Percentiles rank a stretch among this genome's conserved stretches.
Evolutionary conservation across 805 yeast species (phyloP).

Genomic region (Pichia heedii): DNA sequence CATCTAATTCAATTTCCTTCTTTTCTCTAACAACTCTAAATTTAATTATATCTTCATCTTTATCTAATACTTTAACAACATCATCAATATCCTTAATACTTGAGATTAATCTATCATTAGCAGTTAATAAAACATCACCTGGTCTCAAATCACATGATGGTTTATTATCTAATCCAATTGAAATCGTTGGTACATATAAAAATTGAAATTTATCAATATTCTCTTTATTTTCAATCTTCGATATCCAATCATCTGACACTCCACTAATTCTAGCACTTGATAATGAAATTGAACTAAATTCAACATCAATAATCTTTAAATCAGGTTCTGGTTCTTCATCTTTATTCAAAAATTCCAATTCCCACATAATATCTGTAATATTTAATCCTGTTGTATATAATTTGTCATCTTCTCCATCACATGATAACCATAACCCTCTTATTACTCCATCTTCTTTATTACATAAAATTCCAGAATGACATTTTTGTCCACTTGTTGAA

Average conservation of each 20-base stretch:
- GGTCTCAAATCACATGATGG: slow-evolving; percentile 32
- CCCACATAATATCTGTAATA: slow-evolving; percentile 51
- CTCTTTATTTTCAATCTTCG: slow-evolving; percentile 44
- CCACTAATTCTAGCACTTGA: slow-evolving; percentile 76
- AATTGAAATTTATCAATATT: slow-evolving; percentile 60
- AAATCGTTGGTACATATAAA: slow-evolving; percentile 59
- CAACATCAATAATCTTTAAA: slow-evolving; percentile 68
- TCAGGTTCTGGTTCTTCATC: slow-evolving; percentile 40
- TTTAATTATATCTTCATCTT: slow-evolving; percentile 25
- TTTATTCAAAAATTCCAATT: slow-evolving; percentile 43
- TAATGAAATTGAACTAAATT: slow-evolving; percentile 58
- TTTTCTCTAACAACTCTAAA: slow-evolving; percentile 69
- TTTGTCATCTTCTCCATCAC: slow-evolving; percentile 62
- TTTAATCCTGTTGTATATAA: slow-evolving; percentile 75
- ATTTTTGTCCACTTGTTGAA: slow-evolving; percentile 59
- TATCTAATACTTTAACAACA: slow-evolving; percentile 34
- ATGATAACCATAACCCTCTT: slow-evolving; percentile 79
- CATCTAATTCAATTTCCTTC: slow-evolving; percentile 48
- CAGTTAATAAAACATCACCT: slow-evolving; percentile 73
- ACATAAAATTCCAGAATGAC: slow-evolving; percentile 67
- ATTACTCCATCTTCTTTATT: slow-evolving; percentile 64
- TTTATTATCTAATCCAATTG: slow-evolving; percentile 23
- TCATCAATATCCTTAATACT: slow-evolving; percentile 55
- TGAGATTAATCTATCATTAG: slow-evolving; percentile 56
- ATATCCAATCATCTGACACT: slow-evolving; percentile 80